Evolutionary conservation across 2,329 filamentous ascomycete species (phyloP), one percentile per base, ranked within the genome.

Genomic region (Drechslera avenae): DNA sequence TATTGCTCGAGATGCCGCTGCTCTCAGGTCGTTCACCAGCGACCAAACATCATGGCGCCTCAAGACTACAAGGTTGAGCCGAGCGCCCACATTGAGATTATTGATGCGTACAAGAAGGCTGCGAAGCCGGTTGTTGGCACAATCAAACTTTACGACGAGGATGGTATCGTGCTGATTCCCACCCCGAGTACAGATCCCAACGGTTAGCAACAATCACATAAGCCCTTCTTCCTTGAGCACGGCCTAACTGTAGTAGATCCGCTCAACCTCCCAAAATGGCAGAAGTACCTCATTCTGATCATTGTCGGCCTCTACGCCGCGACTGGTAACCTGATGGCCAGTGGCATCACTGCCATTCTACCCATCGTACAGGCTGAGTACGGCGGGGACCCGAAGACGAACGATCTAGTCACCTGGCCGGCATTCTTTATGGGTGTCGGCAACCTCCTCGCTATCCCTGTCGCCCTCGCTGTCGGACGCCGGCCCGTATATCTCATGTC

Each of bases 371-470:
- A 46, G 21, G 39, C 39, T 5, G 46, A 46, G 1, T 56, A 56
- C 26, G 21, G 26, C 17, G 41, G 50, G 3, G 39, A 56, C 10
- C 46, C 50, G 23, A 43, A 50, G 14, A 46, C 50, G 4, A 42
- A 48, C 23, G 53, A 56, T 26, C 42, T 56, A 12, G 37, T 42
- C 13, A 56, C 53, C 3, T 56, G 50, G 46, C 53, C 53, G n/a
- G 50, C 53, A 12, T 52, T 56, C 18, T 56, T 39, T 31, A 56
- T 56, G 53, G 53, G 53, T 10, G 34, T 56, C 13, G 53, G 53
- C 3, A 56, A 56, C 32, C 30, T 56, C 1, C 12, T 56, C 13
- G 53, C 53, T 1, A 56, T 56, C 9, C 53, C 53, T 5, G 37
- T 56, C 8, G 53, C 53, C 3, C 50, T 50, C 17, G 50, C 53